These are phyloP conservation scores for Colletotrichum sidae DNA, from an alignment of 2,329 filamentous ascomycete genomes.

Conservation along the genomic window DNA sequence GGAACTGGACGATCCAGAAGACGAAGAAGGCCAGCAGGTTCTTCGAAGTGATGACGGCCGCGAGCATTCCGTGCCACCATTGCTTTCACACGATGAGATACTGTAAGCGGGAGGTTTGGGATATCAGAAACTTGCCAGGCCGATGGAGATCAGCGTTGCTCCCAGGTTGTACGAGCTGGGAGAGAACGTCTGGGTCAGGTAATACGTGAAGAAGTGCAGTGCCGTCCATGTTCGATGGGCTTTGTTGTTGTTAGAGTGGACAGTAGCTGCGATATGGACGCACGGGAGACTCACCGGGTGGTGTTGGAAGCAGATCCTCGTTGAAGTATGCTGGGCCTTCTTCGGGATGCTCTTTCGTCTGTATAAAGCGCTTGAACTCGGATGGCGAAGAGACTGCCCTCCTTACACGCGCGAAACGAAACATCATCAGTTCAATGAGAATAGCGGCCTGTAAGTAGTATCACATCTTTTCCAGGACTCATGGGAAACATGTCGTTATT, in stretches of 20 bases:
- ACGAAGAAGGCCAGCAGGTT: too few species aligned
- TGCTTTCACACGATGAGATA: not conserved
- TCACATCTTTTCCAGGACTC: too few species aligned
- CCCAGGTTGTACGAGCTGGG: constrained; percentile 49
- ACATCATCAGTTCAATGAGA: not conserved
- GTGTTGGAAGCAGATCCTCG: constrained; percentile 42
- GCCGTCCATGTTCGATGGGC: constrained; percentile 41
- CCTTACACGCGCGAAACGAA: not conserved
- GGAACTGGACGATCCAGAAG: too few species aligned
- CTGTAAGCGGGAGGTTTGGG: not conserved
- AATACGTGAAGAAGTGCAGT: constrained; percentile 47
- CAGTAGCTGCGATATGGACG: fast-evolving
- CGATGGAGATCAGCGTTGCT: constrained; percentile 45
- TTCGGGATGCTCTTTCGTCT: constrained; percentile 29
- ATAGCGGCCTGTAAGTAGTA: too few species aligned
- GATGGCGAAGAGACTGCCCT: constrained; percentile 34
- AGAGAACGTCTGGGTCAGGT: constrained; percentile 48
- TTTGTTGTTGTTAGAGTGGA: not conserved
- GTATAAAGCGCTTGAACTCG: constrained; percentile 34
- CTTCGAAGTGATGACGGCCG: constrained; percentile 24
- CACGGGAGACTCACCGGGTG: constrained; percentile 5
- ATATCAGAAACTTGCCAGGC: constrained; percentile 38
- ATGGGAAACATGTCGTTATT: too few species aligned
- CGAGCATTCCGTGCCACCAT: constrained; percentile 48
- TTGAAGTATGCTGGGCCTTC: constrained; percentile 40